phyloP scores from a whole-genome alignment of 2,329 filamentous ascomycete species.

The Fusarium coicis region DNA sequence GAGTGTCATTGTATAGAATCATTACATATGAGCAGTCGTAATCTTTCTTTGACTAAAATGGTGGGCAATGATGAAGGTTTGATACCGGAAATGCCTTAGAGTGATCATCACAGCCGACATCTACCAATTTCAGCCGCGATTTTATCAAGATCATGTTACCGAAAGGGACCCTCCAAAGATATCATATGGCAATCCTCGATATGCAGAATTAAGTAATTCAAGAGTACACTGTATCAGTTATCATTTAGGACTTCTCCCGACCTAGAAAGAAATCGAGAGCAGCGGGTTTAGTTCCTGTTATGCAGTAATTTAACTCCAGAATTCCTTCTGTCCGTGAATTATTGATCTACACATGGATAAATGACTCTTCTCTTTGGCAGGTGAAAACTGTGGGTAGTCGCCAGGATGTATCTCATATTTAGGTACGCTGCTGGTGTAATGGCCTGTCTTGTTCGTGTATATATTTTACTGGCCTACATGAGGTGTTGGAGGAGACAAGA shows the following conservation, averaged over 20 bases:
- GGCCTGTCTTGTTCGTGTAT: background rate
- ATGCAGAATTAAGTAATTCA: background rate
- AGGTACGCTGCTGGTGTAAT: background rate
- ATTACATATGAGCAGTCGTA: background rate
- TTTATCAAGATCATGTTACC: too few species aligned
- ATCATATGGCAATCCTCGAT: background rate
- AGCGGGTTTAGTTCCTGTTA: background rate
- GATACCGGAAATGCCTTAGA: background rate
- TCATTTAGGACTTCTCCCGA: background rate
- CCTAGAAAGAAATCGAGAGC: background rate
- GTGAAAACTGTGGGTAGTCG: background rate
- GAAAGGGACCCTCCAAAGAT: background rate
- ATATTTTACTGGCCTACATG: background rate
- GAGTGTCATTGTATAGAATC: background rate
- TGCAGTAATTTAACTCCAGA: background rate
- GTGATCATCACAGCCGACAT: too few species aligned
- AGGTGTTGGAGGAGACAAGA: background rate
- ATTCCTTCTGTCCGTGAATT: background rate
- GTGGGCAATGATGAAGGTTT: too few species aligned
- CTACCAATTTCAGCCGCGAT: background rate
- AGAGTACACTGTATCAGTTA: background rate
- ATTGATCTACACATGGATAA: background rate
- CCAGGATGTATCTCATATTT: background rate
- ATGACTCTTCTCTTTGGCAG: background rate
- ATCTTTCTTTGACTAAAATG: background rate